Evolutionary conservation across 2,329 filamentous ascomycete species (phyloP), one percentile per base, ranked within the genome.

Genomic region (Aspergillus sp.): DNA sequence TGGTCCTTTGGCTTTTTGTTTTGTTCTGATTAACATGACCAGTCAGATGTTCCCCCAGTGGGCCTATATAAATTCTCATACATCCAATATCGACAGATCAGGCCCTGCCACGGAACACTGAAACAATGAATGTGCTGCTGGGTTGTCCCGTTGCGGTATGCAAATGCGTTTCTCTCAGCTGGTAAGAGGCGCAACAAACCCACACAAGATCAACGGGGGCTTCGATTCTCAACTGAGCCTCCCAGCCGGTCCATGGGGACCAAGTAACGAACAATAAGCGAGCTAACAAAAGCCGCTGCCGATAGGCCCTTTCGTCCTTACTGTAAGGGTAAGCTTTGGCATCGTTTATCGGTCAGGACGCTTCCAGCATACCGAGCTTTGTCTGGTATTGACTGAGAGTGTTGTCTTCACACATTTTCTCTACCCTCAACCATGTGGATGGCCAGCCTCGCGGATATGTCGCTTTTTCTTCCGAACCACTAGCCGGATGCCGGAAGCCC

Each of bases 11-110:
- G 2, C 4, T 31, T 31, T 31, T 31, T 5, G 8, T 37, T 48
- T 27, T 35, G n/a, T 37, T 17, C 9, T n/a, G 24, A 24, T 37
- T 44, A 19, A 33, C 35, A 33, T 41, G 53, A 56, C 53, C 37
- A 56, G 53, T 56, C 53, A 56, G 50, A 56, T 56, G 33, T 49
- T 43, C 12, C 14, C 41, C 24, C n/a, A 21, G 53, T 56, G 45
- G 46, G 43, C 39, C 53, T 17, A 43, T 33, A 41, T 49, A 45
- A 35, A 48, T 41, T 35, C 12, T 37, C 37, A 50, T 56, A 56
- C 46, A 56, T 50, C 46, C 46, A 56, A 56, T 46, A 35, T 41
- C 46, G 53, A 56, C 46, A 50, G 45, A 56, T 56, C 53, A 56
- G 53, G 50, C 46, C 31, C 46, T 43, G n/a, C 23, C 19, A 15